phyloP scores from a whole-genome alignment of 768 basidiomycete species.

The Auricularia heimuer region DNA sequence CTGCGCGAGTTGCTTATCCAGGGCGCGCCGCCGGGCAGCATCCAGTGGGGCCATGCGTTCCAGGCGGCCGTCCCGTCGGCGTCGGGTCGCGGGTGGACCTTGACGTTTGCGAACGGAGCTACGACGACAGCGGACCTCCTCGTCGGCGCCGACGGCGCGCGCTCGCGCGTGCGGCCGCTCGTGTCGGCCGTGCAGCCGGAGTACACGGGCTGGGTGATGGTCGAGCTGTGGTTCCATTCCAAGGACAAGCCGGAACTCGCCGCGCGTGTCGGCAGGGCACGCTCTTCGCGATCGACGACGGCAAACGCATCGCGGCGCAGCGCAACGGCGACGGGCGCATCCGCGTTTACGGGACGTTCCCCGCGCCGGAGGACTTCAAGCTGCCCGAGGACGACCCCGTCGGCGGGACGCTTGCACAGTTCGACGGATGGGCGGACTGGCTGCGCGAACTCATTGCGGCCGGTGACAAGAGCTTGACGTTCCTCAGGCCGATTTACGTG shows the following conservation, averaged over 20 bases:
- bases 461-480: not conserved
- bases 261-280: conserved; percentile 20
- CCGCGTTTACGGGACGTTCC: conserved; percentile 14
- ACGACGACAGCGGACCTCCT: conserved; percentile 14
- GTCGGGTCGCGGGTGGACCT: not conserved
- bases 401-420: not conserved
- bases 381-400: not conserved
- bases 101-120: not conserved
- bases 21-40: not conserved
- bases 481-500: conserved; percentile 3
- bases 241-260: conserved; percentile 16
- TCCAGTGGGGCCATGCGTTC: not conserved
- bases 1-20: not conserved
- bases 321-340: conserved; percentile 21
- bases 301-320: conserved; percentile 22
- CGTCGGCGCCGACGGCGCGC: conserved; percentile 32
- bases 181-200: conserved; percentile 21
- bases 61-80: not conserved
- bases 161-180: conserved; percentile 28
- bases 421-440: not conserved
- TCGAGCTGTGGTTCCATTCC: conserved; percentile 12
- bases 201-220: conserved; percentile 23
- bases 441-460: not conserved
- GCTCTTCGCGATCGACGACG: conserved; percentile 19
- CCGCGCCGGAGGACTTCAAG: conserved; percentile 1